phyloP scores from a whole-genome alignment of 495 filamentous ascomycete genomes.

The Penicillium samsonianum region DNA sequence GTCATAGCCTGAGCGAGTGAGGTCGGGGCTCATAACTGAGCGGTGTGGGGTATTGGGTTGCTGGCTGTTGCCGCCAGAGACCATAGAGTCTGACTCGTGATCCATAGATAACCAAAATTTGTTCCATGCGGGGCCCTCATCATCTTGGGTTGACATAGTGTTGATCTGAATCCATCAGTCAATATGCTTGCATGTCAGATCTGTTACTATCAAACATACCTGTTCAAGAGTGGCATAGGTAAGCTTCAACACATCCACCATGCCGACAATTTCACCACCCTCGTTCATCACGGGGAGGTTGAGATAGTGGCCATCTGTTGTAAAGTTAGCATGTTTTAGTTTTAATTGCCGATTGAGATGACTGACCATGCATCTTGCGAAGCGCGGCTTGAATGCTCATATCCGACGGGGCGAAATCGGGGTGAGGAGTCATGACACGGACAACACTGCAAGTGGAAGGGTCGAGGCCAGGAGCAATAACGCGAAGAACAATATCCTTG shows the following conservation, averaged over 20 bases:
- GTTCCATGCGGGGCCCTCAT: slow-evolving; percentile 96
- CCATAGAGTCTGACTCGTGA: slow-evolving; percentile 92
- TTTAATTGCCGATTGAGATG: background rate
- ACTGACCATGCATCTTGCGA: slow-evolving; percentile 96
- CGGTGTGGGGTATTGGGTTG: slow-evolving; percentile 59
- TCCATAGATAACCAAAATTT: slow-evolving; percentile 99
- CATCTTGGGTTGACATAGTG: slow-evolving; percentile 75
- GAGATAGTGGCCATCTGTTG: slow-evolving; percentile 92
- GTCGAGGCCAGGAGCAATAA: slow-evolving; percentile 95
- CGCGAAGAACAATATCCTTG: slow-evolving; percentile 97
- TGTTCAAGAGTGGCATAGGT: slow-evolving; percentile 98
- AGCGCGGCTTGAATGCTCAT: slow-evolving; percentile 99
- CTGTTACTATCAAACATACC: slow-evolving; percentile 51
- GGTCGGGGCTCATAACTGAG: slow-evolving; percentile 77
- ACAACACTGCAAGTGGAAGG: slow-evolving; percentile 95
- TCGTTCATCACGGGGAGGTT: slow-evolving; percentile 99
- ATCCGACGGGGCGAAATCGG: slow-evolving; percentile 96
- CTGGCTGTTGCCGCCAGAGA: slow-evolving; percentile 83
- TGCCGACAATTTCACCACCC: slow-evolving; percentile 93
- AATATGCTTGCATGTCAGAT: background rate
- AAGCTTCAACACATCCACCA: slow-evolving; percentile 97
- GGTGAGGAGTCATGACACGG: slow-evolving; percentile 97
- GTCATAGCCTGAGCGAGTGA: slow-evolving; percentile 60
- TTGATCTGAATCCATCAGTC: slow-evolving; percentile 57
- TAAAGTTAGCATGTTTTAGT: slow-evolving; percentile 18